A percentile compares a stretch with the other conserved stretches of the same genome.
Conservation (phyloP, 345 rosid species). For the Eucalyptus marginata region DNA sequence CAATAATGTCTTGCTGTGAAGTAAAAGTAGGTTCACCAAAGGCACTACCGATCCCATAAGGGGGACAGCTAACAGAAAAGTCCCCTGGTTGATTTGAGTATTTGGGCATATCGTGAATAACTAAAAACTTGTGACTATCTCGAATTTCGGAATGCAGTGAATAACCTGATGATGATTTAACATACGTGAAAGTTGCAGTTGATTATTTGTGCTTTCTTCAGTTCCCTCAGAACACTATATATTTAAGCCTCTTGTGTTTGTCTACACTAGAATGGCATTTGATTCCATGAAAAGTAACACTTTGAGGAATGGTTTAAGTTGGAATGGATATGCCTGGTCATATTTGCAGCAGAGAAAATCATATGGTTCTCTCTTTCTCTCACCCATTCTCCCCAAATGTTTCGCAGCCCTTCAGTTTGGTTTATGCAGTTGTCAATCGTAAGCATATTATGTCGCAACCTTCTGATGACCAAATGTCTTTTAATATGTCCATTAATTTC, state of each 20-base stretch:
- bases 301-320: slow-evolving; percentile 58
- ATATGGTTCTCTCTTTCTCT: background rate
- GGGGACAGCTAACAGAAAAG: background rate
- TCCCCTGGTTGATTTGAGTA: background rate
- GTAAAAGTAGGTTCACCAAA: background rate
- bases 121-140: background rate
- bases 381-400: background rate
- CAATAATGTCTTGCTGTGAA: background rate
- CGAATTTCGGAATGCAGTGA: background rate
- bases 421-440: background rate
- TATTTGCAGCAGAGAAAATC: background rate
- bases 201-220: background rate
- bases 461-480: background rate
- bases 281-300: slow-evolving; percentile 17
- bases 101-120: background rate
- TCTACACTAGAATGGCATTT: background rate
- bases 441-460: background rate
- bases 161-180: background rate
- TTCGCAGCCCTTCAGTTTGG: background rate
- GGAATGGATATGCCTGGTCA: background rate
- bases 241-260: background rate
- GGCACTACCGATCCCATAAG: background rate
- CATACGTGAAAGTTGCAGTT: background rate
- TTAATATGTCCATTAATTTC: background rate
- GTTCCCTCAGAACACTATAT: background rate